Conservation (phyloP, 768 basidiomycete genomes). For the Cystofilobasidium capitatum region DNA sequence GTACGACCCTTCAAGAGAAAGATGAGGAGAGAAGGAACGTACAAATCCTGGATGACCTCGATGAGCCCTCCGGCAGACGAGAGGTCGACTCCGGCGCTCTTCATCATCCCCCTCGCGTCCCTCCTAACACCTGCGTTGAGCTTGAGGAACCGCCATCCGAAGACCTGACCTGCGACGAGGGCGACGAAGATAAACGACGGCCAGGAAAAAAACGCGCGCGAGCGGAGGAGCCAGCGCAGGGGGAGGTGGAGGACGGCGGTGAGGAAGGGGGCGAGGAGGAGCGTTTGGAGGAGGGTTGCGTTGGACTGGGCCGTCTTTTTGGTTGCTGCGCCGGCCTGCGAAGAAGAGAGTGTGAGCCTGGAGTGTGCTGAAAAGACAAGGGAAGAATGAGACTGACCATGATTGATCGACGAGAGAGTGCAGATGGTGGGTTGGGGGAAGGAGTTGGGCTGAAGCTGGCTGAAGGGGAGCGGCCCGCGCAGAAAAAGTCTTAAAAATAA, state of each 20-base stretch:
- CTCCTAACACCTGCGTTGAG: neutral
- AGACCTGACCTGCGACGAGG: neutral
- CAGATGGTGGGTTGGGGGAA: too few relatives aligned
- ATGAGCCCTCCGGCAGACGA: neutral
- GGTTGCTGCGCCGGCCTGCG: constrained; percentile 1
- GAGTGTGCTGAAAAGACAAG: neutral
- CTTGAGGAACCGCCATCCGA: constrained; percentile 4
- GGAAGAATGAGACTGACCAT: neutral
- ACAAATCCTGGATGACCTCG: constrained; percentile 3
- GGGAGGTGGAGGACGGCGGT: neutral
- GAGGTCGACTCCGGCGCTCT: constrained; percentile 8
- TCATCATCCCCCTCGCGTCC: neutral
- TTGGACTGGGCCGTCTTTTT: constrained; percentile 5
- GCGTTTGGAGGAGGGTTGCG: neutral
- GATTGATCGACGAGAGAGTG: too few relatives aligned
- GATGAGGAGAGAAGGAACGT: neutral
- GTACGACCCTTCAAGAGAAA: too few relatives aligned
- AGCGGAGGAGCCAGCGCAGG: constrained; percentile 5
- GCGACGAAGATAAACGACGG: neutral
- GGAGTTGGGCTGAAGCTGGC: too few relatives aligned
- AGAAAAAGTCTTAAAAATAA: too few relatives aligned
- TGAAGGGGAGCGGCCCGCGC: too few relatives aligned
- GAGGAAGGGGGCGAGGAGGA: neutral
- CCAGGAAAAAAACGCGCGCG: neutral
- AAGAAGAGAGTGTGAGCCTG: neutral